Conservation (phyloP, 2,329 filamentous ascomycete genomes). For the Graphium sp. region DNA sequence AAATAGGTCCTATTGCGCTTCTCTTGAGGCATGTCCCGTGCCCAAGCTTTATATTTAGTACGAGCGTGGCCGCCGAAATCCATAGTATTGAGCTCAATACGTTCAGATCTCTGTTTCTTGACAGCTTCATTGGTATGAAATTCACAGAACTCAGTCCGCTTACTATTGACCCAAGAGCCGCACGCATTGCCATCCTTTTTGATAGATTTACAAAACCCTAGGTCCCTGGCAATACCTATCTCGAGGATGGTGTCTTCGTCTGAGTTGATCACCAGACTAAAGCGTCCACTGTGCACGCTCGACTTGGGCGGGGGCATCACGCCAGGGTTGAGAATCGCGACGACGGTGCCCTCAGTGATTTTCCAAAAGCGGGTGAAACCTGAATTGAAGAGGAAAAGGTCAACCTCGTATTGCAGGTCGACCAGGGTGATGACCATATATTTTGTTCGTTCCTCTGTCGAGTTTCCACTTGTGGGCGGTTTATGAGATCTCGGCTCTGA, state of each 20-base stretch:
- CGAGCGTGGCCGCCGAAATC: constrained; percentile 24
- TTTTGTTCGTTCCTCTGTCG: constrained; percentile 49
- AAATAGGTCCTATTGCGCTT: no score
- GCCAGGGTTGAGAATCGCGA: constrained; percentile 81
- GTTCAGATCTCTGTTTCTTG: constrained; percentile 43
- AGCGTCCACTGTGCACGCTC: constrained; percentile 62
- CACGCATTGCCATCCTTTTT: constrained; percentile 75
- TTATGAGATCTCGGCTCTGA: constrained; percentile 57
- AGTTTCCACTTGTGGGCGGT: constrained; percentile 23
- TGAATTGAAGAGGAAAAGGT: constrained; percentile 80
- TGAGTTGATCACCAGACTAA: constrained; percentile 71
- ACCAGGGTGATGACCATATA: constrained; percentile 87
- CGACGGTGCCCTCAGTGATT: constrained; percentile 72
- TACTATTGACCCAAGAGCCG: constrained; percentile 69
- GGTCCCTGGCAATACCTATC: constrained; percentile 66
- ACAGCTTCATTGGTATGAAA: constrained; percentile 78
- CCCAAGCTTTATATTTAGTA: no score
- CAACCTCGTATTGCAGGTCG: constrained; percentile 79
- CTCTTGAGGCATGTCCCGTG: no score
- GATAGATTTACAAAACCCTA: constrained; percentile 74
- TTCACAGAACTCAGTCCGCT: constrained; percentile 81
- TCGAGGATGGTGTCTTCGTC: constrained; percentile 83
- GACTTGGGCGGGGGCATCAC: constrained; percentile 76
- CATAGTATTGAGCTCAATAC: constrained; percentile 68
- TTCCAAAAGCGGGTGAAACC: constrained; percentile 93